Evolutionary conservation across 1,284 basidiomycete genomes (phyloP), one percentile per base, ranked within the genome.

Genomic region (Marasmius tenuissimus): DNA sequence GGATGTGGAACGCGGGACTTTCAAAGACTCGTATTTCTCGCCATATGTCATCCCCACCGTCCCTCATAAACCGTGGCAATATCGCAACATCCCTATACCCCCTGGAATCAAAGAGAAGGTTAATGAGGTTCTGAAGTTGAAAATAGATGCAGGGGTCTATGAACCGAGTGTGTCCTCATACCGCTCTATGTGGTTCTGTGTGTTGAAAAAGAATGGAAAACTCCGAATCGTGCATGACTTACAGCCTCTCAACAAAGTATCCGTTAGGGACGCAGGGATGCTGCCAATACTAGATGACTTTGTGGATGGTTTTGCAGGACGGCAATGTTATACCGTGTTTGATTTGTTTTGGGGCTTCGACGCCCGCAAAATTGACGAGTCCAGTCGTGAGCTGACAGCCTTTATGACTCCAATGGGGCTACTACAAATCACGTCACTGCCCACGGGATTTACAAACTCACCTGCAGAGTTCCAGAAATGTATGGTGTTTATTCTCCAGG

Each of bases 111-210:
- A 33, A 18, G 69, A 73, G 0, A 61, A 66, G 52, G 63, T 67
- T 0, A 58, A 63, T 8, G 64, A 71, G 0, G 18, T 74, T 1
- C 45, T 77, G 4, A 65, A 64, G 40, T 37, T 58, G 3, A 71
- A 72, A 27, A 71, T 75, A 0, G 56, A 48, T 0, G 67, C 66
- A 0, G 70, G 74, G 5, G 68, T 74, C 0, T 76, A 75, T 47
- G 70, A 78, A 59, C 71, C 66, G 0, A 71, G 67, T 0, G 61
- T 73, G 1, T 67, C 73, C 0, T 71, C 78, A 0, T 81, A 82
- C 59, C 62, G 69, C 0, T 77, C 73, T 0, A 12, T 69, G 14
- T 80, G 77, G 78, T 82, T 83, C 51, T 79, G 74, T 57, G 72
- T 82, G 0, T n/a, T 70, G 1, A 76, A 77, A 67, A 75, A 74